These are phyloP conservation scores for Acer saccharum DNA, from an alignment of 345 rosid species.

Conservation along the genomic window DNA sequence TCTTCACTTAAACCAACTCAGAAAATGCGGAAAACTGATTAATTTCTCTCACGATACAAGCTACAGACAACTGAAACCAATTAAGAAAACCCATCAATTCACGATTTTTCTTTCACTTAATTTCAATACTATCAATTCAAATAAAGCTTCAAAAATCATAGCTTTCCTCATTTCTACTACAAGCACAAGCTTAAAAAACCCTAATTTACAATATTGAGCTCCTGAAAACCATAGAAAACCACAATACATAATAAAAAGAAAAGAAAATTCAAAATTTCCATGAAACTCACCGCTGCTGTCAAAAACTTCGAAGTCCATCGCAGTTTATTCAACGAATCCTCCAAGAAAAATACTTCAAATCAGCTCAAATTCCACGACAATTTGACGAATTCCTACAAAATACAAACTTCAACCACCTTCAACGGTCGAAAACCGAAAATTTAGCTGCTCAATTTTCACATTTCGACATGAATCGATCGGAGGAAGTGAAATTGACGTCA, in stretches of 20 bases:
- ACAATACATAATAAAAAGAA: background rate
- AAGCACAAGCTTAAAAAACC: background rate
- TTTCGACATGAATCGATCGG: background rate
- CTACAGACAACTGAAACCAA: constrained; percentile 26
- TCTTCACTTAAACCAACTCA: constrained; percentile 12
- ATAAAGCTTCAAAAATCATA: background rate
- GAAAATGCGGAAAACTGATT: background rate
- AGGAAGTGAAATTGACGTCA: background rate
- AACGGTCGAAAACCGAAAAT: background rate
- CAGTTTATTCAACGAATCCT: constrained; percentile 5
- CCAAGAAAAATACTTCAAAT: background rate
- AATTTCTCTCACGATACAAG: constrained; percentile 8
- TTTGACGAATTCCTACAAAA: background rate
- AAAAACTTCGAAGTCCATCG: constrained; percentile 63
- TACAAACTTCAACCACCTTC: background rate
- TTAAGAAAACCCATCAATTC: constrained; percentile 5
- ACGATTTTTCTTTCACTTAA: background rate
- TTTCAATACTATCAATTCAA: background rate
- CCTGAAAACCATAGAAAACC: constrained; percentile 5
- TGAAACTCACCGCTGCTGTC: constrained; percentile 70
- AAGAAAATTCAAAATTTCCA: constrained; percentile 5
- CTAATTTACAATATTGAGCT: constrained; percentile 6
- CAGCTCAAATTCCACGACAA: background rate
- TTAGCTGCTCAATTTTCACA: background rate
- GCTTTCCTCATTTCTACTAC: background rate